Conservation (phyloP, 116 monocot species). For the Cymodocea nodosa region DNA sequence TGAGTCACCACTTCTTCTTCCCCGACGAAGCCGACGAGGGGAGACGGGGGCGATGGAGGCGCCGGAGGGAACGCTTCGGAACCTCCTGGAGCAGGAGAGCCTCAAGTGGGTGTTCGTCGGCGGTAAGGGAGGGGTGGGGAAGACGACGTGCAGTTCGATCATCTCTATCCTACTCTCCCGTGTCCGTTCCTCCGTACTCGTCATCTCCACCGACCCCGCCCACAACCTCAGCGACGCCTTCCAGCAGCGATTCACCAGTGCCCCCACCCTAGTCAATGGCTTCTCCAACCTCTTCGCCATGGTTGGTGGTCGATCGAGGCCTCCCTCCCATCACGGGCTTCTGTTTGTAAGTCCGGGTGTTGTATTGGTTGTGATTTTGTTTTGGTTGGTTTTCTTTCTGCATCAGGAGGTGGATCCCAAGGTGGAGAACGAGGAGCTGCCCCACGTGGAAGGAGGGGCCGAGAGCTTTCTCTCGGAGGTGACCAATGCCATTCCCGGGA, state of each 20-base stretch:
- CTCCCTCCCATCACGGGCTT: background rate
- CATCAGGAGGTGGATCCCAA: slow-evolving; percentile 91
- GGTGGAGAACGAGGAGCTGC: slow-evolving; percentile 77
- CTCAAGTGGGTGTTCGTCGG: slow-evolving; percentile 99
- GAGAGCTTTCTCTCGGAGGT: slow-evolving; percentile 76
- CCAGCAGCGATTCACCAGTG: slow-evolving; percentile 97
- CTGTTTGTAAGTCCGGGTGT: no score
- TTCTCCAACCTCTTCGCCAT: slow-evolving; percentile 94
- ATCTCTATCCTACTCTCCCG: slow-evolving; percentile 60
- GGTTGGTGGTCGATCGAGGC: slow-evolving; percentile 19
- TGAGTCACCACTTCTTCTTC: no score
- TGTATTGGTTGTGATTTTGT: background rate
- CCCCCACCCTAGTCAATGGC: slow-evolving; percentile 89
- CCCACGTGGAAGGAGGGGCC: slow-evolving; percentile 63
- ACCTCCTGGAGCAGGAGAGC: slow-evolving; percentile 71
- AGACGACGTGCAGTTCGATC: slow-evolving; percentile 95
- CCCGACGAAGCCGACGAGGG: no score
- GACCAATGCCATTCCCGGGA: slow-evolving; percentile 90
- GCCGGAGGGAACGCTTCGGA: slow-evolving; percentile 63
- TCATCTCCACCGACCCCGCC: slow-evolving; percentile 98
- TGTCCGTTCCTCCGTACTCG: slow-evolving; percentile 73
- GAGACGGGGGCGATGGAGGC: no score
- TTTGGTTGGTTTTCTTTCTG: background rate
- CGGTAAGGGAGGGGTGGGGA: slow-evolving; percentile 95
- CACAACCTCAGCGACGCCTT: slow-evolving; percentile 99